Conservation (phyloP, 768 basidiomycete species). For the Mycena vitilis region DNA sequence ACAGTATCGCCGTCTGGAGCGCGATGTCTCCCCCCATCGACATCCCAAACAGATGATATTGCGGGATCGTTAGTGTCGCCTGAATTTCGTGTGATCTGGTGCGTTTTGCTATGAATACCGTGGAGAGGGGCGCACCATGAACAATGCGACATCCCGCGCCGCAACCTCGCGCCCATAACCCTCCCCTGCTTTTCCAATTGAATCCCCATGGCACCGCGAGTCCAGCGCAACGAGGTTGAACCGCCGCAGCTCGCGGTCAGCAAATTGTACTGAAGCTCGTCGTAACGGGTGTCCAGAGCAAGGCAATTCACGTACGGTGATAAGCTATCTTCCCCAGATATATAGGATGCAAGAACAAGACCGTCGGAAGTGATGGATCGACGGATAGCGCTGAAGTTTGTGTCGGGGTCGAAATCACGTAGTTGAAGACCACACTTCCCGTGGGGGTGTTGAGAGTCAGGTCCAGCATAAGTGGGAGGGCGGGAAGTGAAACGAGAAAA, state of each 20-base stretch:
- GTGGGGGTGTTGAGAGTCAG: slow-evolving; percentile 27
- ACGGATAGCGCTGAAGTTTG: slow-evolving; percentile 15
- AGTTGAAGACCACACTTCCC: slow-evolving; percentile 24
- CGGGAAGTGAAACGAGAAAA: no score
- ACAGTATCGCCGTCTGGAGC: slow-evolving; percentile 31
- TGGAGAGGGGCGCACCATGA: slow-evolving; percentile 32
- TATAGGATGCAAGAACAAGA: slow-evolving; percentile 37
- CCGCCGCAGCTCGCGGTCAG: slow-evolving; percentile 28
- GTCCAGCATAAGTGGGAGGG: slow-evolving; percentile 13
- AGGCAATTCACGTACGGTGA: slow-evolving; percentile 17
- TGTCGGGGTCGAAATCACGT: slow-evolving; percentile 34
- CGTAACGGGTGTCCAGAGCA: background rate
- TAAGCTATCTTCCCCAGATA: slow-evolving; percentile 34
- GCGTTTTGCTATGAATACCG: background rate
- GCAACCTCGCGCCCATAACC: slow-evolving; percentile 35
- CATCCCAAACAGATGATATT: slow-evolving; percentile 35
- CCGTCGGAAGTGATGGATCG: slow-evolving; percentile 31
- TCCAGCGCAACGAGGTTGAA: slow-evolving; percentile 39
- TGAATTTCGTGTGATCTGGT: background rate
- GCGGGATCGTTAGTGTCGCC: slow-evolving; percentile 28
- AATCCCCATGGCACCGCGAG: slow-evolving; percentile 31
- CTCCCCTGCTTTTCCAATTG: slow-evolving; percentile 19
- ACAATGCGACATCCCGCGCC: slow-evolving; percentile 29
- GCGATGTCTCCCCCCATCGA: slow-evolving; percentile 38
- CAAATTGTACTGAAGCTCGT: slow-evolving; percentile 29